These are phyloP conservation scores for Cocos nucifera DNA, from an alignment of 176 grass and related monocot genomes.

Conservation along the genomic window DNA sequence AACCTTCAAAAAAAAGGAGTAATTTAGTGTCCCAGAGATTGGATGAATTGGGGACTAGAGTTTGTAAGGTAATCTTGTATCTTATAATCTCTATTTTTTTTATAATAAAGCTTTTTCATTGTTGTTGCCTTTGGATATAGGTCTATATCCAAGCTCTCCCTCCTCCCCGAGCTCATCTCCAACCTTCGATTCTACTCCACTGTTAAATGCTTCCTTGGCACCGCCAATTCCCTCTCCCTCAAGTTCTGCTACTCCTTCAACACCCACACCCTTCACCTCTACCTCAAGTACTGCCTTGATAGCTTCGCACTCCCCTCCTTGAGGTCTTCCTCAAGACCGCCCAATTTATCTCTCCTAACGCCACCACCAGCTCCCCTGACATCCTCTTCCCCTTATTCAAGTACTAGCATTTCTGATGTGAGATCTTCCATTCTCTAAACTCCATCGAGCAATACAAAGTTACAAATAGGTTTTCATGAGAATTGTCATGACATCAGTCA, in stretches of 20 bases:
- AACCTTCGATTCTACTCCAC: slow-evolving; percentile 40
- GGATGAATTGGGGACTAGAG: no score
- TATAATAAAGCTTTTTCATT: no score
- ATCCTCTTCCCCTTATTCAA: slow-evolving; percentile 51
- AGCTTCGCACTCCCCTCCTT: slow-evolving; percentile 60
- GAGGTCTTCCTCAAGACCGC: slow-evolving; percentile 64
- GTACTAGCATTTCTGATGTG: slow-evolving; percentile 48
- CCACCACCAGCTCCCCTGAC: slow-evolving; percentile 16
- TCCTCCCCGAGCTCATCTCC: slow-evolving; percentile 62
- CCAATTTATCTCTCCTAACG: slow-evolving; percentile 36
- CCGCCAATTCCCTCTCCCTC: slow-evolving; percentile 55
- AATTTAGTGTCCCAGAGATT: no score
- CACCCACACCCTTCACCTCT: slow-evolving; percentile 49
- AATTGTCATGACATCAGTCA: no score
- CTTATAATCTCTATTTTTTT: no score
- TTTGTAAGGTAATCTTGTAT: no score
- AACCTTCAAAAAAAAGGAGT: no score
- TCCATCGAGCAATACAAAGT: slow-evolving; percentile 34
- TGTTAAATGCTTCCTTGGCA: slow-evolving; percentile 57
- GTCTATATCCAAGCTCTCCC: slow-evolving; percentile 51
- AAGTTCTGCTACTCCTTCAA: slow-evolving; percentile 82
- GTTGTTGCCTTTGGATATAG: no score
- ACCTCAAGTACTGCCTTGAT: slow-evolving; percentile 91
- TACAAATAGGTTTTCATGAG: no score
- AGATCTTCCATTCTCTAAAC: slow-evolving; percentile 94